Conservation (phyloP, 441 rosid genomes). For the Populus hybrid region DNA sequence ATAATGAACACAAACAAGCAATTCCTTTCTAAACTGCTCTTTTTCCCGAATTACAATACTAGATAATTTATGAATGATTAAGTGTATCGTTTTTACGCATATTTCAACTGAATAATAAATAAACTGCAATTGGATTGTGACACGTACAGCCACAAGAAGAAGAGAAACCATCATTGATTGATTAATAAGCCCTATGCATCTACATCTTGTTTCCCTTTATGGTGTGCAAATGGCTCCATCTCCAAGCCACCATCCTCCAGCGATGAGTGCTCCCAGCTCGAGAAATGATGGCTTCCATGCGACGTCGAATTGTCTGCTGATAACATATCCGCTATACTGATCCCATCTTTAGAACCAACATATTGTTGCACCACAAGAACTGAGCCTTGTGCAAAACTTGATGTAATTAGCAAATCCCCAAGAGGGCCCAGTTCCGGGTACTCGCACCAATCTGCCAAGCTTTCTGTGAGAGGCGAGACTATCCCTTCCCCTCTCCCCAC, state of each 20-base stretch:
- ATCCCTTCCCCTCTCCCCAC: constrained; percentile 37
- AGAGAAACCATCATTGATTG: neutral
- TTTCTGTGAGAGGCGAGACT: constrained; percentile 27
- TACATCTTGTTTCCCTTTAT: neutral
- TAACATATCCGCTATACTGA: neutral
- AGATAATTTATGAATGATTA: too few species aligned
- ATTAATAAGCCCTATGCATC: neutral
- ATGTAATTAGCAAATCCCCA: constrained; percentile 32
- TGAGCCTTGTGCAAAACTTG: constrained; percentile 22
- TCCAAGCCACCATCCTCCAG: constrained; percentile 5
- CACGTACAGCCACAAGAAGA: neutral
- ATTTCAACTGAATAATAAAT: too few species aligned
- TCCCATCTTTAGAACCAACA: neutral
- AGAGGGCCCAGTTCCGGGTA: constrained; percentile 39
- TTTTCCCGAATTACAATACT: too few species aligned
- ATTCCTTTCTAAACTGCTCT: too few species aligned
- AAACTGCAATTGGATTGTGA: neutral
- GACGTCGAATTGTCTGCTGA: neutral
- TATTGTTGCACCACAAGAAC: constrained; percentile 39
- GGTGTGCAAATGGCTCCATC: constrained; percentile 19
- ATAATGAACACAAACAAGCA: too few species aligned
- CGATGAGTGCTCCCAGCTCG: neutral
- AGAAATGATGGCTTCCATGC: neutral
- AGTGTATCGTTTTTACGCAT: too few species aligned
- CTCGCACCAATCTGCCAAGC: constrained; percentile 37